Base-by-base conservation (phyloP, 2,329 filamentous ascomycete species). In the Aspergillus sp. region DNA sequence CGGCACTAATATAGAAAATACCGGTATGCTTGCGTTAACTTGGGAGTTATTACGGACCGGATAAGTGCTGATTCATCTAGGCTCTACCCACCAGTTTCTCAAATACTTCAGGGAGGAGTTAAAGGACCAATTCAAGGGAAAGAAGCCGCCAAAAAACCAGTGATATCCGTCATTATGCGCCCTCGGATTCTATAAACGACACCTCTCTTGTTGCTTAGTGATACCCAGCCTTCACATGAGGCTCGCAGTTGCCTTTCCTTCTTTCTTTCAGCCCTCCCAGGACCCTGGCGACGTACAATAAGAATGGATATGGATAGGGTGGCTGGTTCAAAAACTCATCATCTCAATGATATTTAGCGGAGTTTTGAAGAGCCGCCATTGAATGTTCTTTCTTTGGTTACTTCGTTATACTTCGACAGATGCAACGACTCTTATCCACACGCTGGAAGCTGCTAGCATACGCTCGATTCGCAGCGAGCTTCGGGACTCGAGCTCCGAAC, bases 51-150 rank as follows among this genome's bases (percentile, higher is more conserved):
- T 9, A 30, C 27, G 9, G 19, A 17, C 48, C 61, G 45, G 58
- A 42, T n/a, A 12, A 22, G 12, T 19, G 54, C 51, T 57, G 17
- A 58, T 47, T 5, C 20, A 27, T 45, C 4, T 37, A 69, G 70
- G 66, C 56, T 64, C 64, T 20, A 63, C 70, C 15, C 70, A 66
- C 22, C 66, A 71, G 41, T 76, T 78, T 54, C 41, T 75, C 17
- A 61, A 68, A 17, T 68, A 75, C 49, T 78, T 78, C 64, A 76
- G 70, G 63, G 75, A 78, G 60, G 76, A 78, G 56, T 62, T 78
- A 48, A 73, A 74, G 64, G 73, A 75, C 46, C 76, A 77, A 47
- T 64, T 76, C 41, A 77, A 74, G 56, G 73, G 74, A 33, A 73
- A 71, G 34, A 73, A 71, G 27, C 68, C 72, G 13, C 64, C 65